phyloP scores from a whole-genome alignment of 768 basidiomycete genomes.

The Tricholoma flavovirens region DNA sequence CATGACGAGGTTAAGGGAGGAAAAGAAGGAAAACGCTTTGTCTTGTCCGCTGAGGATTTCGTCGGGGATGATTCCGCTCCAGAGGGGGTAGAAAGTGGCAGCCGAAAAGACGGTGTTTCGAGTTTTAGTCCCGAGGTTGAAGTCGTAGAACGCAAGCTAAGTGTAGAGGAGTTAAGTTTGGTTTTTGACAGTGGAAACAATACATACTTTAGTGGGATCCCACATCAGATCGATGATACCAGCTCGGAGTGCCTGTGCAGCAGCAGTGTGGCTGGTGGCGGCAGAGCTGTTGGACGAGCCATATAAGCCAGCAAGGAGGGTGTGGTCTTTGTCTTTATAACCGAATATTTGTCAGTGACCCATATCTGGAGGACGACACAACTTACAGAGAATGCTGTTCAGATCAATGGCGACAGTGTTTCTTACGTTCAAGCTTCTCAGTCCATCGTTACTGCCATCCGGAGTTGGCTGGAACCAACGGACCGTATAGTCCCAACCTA shows the following conservation, averaged over 20 bases:
- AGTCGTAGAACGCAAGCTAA: conserved; percentile 86
- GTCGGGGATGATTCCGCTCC: conserved; percentile 79
- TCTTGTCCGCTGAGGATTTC: conserved; percentile 52
- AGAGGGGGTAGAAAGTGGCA: conserved; percentile 80
- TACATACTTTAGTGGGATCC: conserved; percentile 57
- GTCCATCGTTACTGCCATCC: conserved; percentile 40
- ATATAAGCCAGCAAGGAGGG: conserved; percentile 59
- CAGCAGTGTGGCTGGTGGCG: conserved; percentile 43
- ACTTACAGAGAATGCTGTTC: conserved; percentile 80
- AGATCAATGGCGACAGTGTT: conserved; percentile 70
- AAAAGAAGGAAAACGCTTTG: conserved; percentile 68
- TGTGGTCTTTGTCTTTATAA: conserved; percentile 59
- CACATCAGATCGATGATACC: conserved; percentile 85
- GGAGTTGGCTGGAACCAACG: conserved; percentile 38
- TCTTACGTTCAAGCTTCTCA: conserved; percentile 68
- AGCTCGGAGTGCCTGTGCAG: conserved; percentile 51
- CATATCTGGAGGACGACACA: not conserved
- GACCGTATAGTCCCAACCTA: conserved; percentile 49
- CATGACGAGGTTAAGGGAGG: conserved; percentile 70
- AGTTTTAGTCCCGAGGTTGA: conserved; percentile 63
- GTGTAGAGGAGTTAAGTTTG: not conserved
- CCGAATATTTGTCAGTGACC: not conserved
- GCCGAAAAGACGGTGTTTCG: conserved; percentile 64
- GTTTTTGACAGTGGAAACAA: not conserved
- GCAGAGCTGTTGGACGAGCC: conserved; percentile 36